Evolutionary conservation across 257 asterid genomes (phyloP).

Genomic region (Orobanche coerulescens): DNA sequence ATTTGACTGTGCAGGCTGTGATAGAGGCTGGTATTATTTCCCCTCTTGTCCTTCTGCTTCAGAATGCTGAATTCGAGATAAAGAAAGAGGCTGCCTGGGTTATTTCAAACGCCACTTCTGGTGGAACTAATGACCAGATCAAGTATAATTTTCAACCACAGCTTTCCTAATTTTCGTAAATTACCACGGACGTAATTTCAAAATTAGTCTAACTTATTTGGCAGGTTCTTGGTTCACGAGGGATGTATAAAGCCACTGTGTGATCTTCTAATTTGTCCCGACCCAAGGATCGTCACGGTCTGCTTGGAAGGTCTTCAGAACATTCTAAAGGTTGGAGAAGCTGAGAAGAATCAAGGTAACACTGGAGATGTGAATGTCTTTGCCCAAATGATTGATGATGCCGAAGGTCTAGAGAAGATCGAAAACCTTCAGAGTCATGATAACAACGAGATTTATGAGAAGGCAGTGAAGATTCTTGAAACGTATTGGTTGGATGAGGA

Average conservation of each 20-base stretch:
- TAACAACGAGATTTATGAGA: slow-evolving; percentile 39
- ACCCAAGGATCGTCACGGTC: slow-evolving; percentile 37
- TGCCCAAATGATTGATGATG: slow-evolving; percentile 43
- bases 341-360: slow-evolving; percentile 36
- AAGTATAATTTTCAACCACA: slow-evolving; percentile 23
- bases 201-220: neutral
- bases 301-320: slow-evolving; percentile 45
- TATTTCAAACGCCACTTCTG: slow-evolving; percentile 42
- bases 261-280: slow-evolving; percentile 43
- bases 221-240: slow-evolving; percentile 40
- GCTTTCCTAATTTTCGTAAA: neutral
- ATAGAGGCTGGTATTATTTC: slow-evolving; percentile 34
- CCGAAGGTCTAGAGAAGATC: slow-evolving; percentile 42
- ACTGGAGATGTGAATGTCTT: slow-evolving; percentile 36
- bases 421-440: slow-evolving; percentile 45
- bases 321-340: slow-evolving; percentile 49
- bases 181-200: neutral
- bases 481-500: slow-evolving; percentile 47
- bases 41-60: slow-evolving; percentile 36
- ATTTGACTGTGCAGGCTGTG: slow-evolving; percentile 32
- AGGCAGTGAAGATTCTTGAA: slow-evolving; percentile 44
- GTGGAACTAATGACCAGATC: slow-evolving; percentile 45
- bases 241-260: slow-evolving; percentile 46
- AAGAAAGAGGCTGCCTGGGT: slow-evolving; percentile 56
- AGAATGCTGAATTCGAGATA: slow-evolving; percentile 43